Evolutionary conservation across 2,329 filamentous ascomycete genomes (phyloP), one percentile per base, ranked within the genome.

Genomic region (Tolypocladium ovalisporum): DNA sequence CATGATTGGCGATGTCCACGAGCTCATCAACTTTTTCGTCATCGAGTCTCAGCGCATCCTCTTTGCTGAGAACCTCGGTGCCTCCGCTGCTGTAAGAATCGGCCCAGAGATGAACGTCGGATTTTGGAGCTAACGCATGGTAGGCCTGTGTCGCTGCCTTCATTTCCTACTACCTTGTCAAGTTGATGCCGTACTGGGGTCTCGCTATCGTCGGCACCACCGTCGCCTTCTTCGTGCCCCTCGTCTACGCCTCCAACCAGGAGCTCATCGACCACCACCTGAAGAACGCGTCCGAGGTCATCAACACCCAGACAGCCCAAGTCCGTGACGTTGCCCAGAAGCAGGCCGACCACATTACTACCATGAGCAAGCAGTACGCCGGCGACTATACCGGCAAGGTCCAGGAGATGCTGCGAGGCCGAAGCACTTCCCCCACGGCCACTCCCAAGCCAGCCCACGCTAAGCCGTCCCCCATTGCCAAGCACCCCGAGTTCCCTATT

Each of bases 1-100:
- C 58, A 63, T 85, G 62, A 80, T 86, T 64, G 82, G 82, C 57
- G 85, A 88, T 62, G 74, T 84, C 44, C 81, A 87, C 66, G 85
- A 88, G 72, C 78, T 88, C 59, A 71, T 85, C 73, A 88, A 88
- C 78, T 88, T 88, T 71, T 84, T 88, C 64, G 77, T 87, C 60
- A 86, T 88, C 58, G 86, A 88, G 75, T 75, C 79, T 54, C 86
- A 88, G 75, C 80, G 85, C 60, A 81, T 88, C 62, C 67, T 88
- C 57, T 88, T 84, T 62, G 85, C 79, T 49, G 86, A 88, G 78
- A 88, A 87, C 64, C 70, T 88, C 58, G 71, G 74, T 61, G 79
- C 76, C 57, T 87, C 85, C 27, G 71, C 74, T 65, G 78, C 76
- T 63, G 85, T 87, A 77, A 71, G 84, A 75, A 44, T 52, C 42